Base-by-base conservation (phyloP, 108 stramenopile genomes). In the Stephanodiscus triporus region DNA sequence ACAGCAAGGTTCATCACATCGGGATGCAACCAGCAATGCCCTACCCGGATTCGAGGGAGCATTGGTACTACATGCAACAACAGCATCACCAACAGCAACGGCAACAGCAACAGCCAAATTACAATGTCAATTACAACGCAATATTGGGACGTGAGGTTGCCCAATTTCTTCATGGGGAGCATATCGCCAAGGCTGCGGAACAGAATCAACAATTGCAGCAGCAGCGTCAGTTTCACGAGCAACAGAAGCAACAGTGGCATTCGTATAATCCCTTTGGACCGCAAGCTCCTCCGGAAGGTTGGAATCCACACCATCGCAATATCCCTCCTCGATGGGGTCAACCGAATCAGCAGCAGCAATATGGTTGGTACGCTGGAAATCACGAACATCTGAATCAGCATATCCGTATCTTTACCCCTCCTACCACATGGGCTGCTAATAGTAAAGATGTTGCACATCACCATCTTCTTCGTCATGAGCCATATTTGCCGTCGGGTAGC, bases 101-200 rank as follows among this genome's bases (percentile, higher is more conserved):
- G 48, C 70, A 59, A 43, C 68, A 69, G 20, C 50, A 4, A 7
- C 58, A 59, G 9, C 56, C 29, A 9, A 59, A 59, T 59, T 59
- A 59, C 58, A 59, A 59, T 43, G 64, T 59, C 16, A 63, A 59
- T 22, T 75, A 50, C 73, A 66, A 75, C 43, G 62, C 65, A 29
- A 48, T 66, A n/a, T 43, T 75, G 36, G 65, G 70, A 32, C 77
- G 59, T 27, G 77, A 78, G 49, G 70, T 78, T 34, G 77, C 77
- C 7, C 36, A 60, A 37, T 78, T 71, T 51, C 38, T 78, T 19
- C 77, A 78, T 38, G 77, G 77, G 20, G 77, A 78, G 37, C 42
- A 64, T 29, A 43, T 78, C 17, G 77, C 77, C 16, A 40, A 22
- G 36, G 63, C 61, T 17, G 66, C 36, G 36, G 66, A 22, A 36